Base-by-base conservation (phyloP, 2,329 filamentous ascomycete species). In the Neobulgaria alba region DNA sequence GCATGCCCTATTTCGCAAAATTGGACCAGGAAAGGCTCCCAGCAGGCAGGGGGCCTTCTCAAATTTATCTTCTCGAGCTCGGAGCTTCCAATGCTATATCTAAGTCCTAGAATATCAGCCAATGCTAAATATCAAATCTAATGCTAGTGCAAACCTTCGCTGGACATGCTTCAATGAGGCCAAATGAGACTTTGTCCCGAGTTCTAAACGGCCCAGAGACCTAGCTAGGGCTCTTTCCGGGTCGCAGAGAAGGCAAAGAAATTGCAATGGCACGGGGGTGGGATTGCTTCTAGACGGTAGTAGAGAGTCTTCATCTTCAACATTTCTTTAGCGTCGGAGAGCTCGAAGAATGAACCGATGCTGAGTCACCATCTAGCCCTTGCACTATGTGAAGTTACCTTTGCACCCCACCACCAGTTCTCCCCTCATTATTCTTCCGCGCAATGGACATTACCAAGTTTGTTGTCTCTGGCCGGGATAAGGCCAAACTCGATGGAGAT, bases 401-500 rank as follows among this genome's bases (percentile, higher is more conserved):
- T 26, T 26, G 7, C 7, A 26, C 23, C 23, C 23, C 23, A 26
- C 23, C 23, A 26, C n/a, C 7, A 14, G 7, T n/a, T 7, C 14
- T 21, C 7, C 17, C 10, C 5, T 14, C 17, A 15, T n/a, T 14
- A 36, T 36, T n/a, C 17, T 29, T 20, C 3, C 17, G 10, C 17
- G 10, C 7, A 35, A 56, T 56, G 53, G 53, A 56, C 16, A 32
- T 96, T 63, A 96, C 92, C 42, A 77, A 77, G 53, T 89, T 86
- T 50, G 69, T 96, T 53, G 75, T 88, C 57, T 77, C 79, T 39
- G 80, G 83, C 51, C 75, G 92, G 49, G 85, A 94, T 61, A 77
- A 85, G 57, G 86, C 86, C 29, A 80, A 95, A 38, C 75, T 94
- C 20, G 80, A 92, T 51, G 89, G 88, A 53, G 88, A 95, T 66